Evolutionary conservation across 2,329 filamentous ascomycete species (phyloP), one percentile per base, ranked within the genome.

Genomic region (Neospermospora avenae): DNA sequence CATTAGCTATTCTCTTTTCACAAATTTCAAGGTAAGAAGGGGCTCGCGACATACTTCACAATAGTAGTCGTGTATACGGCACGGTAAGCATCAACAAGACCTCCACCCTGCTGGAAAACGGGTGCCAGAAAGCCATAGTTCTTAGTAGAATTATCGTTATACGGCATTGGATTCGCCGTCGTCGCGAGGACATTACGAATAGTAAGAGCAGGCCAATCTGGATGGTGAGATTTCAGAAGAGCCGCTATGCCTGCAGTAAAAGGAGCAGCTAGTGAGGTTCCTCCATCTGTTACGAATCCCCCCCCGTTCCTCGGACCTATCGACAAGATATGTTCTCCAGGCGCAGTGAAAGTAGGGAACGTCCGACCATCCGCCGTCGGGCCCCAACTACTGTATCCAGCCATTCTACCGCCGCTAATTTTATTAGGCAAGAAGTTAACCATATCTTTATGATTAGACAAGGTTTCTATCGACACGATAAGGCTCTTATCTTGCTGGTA

Each of bases 211-310:
- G 34, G 25, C 25, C 25, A 49, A 18, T 49, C 46, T 4, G 46
- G 46, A 31, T 49, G 46, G 31, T 34, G 16, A 25, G 31, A n/a
- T 69, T 3, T 70, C 52, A 5, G 63, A 45, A 76, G 68, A 7
- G 74, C 74, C 34, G 72, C 74, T 2, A 67, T 70, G 4, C 68
- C 74, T 18, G 72, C 66, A 0, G 72, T 59, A 51, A 70, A 75
- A 0, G 74, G 74, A 0, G 73, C 71, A 1, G 74, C 70, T 74
- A 76, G 76, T 3, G 72, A 74, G 0, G 74, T 76, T 1, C 74
- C 74, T 1, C 69, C 71, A 18, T 75, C 64, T 28, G 74, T 72
- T 2, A 70, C 69, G 31, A 74, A 76, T 13, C 69, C 71, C 1
- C 69, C 69, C 0, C 64, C 54, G 3, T 67, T 71, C 2, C 74